Evolutionary conservation across 2,329 filamentous ascomycete species (phyloP).

Genomic region (Penicillium sp.): DNA sequence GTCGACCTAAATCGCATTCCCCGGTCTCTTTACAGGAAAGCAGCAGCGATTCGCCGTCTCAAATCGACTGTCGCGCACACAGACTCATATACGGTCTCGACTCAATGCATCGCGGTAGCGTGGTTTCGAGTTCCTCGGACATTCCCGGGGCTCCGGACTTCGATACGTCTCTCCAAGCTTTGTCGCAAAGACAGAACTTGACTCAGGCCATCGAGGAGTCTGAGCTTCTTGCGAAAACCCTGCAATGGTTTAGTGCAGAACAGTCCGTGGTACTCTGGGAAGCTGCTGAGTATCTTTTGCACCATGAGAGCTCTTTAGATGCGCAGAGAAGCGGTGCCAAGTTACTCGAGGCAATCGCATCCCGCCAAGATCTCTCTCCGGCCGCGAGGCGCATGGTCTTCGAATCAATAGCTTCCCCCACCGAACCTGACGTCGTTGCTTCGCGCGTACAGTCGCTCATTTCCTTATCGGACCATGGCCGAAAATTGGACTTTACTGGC

Average conservation of each 20-base stretch:
- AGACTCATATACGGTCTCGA: constrained; percentile 39
- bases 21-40: constrained; percentile 36
- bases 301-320: constrained; percentile 36
- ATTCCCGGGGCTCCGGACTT: constrained; percentile 40
- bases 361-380: constrained; percentile 43
- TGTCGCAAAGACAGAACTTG: constrained; percentile 38
- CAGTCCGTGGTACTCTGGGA: constrained; percentile 45
- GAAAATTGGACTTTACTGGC: constrained; percentile 44
- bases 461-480: constrained; percentile 45
- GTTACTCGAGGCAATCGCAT: constrained; percentile 40
- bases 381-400: constrained; percentile 37
- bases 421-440: constrained; percentile 40
- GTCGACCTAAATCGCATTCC: constrained; percentile 42
- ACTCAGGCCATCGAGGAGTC: constrained; percentile 42
- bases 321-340: constrained; percentile 38
- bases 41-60: constrained; percentile 31
- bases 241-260: constrained; percentile 41
- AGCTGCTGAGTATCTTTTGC: constrained; percentile 40
- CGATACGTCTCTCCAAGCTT: constrained; percentile 37
- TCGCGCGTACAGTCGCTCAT: constrained; percentile 43
- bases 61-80: constrained; percentile 37
- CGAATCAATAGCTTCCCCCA: constrained; percentile 36
- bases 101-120: constrained; percentile 45
- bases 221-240: constrained; percentile 33
- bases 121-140: constrained; percentile 43